Conservation (phyloP, 108 stramenopile genomes). For the Stephanodiscus triporus region DNA sequence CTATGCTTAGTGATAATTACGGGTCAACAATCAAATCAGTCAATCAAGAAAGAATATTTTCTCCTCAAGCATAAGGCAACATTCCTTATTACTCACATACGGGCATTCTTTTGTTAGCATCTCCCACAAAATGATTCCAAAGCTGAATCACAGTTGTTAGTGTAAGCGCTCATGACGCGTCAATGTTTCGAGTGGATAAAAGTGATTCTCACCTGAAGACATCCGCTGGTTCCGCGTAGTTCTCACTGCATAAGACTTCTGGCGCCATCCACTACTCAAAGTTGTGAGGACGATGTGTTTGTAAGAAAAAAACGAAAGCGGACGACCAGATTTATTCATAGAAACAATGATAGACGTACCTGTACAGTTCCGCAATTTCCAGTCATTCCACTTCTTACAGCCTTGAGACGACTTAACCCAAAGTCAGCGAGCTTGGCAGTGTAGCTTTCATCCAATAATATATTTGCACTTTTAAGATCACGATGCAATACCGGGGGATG, state of each 20-base stretch:
- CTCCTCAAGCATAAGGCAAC: neutral
- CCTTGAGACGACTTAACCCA: constrained; percentile 89
- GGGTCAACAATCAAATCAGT: neutral
- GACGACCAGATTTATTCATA: neutral
- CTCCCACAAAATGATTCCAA: constrained; percentile 88
- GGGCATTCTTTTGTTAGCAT: constrained; percentile 84
- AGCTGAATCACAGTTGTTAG: constrained; percentile 34
- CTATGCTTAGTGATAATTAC: neutral
- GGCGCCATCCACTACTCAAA: constrained; percentile 88
- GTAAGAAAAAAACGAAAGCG: neutral
- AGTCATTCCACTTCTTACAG: constrained; percentile 84
- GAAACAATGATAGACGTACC: constrained; percentile 7
- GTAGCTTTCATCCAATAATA: constrained; percentile 87
- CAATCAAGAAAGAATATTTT: neutral
- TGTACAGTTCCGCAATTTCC: constrained; percentile 95
- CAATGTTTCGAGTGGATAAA: neutral
- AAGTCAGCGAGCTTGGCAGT: constrained; percentile 95
- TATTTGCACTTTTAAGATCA: constrained; percentile 92
- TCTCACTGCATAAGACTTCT: constrained; percentile 78
- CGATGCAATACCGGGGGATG: constrained; percentile 91
- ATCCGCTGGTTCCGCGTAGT: constrained; percentile 87
- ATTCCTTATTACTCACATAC: constrained; percentile 33
- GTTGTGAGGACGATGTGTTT: constrained; percentile 1
- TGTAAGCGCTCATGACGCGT: neutral
- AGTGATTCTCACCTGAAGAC: constrained; percentile 51